Conservation (phyloP, 2,329 filamentous ascomycete species). For the Myriosclerotinia curreyana region DNA sequence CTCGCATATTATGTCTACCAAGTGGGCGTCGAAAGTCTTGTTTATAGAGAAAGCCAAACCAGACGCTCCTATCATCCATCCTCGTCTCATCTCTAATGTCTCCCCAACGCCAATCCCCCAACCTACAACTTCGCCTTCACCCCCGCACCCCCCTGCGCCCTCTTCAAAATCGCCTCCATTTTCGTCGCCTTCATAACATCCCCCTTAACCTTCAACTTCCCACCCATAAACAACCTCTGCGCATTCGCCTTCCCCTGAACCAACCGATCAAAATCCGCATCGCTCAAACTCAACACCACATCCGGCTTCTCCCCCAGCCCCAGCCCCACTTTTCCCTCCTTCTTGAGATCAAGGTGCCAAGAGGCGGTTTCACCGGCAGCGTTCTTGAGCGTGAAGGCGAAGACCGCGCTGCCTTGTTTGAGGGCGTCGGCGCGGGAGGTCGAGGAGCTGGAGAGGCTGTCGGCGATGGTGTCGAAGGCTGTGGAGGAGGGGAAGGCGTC, state of each 20-base stretch:
- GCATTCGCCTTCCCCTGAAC: slow-evolving; percentile 87
- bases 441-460: slow-evolving; percentile 64
- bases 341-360: slow-evolving; percentile 97
- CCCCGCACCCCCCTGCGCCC: background rate
- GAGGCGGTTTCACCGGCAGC: slow-evolving; percentile 70
- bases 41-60: too few species aligned
- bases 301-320: too few species aligned
- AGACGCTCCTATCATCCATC: too few species aligned
- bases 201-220: slow-evolving; percentile 97
- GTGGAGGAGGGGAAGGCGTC: slow-evolving; percentile 84
- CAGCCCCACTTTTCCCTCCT: too few species aligned
- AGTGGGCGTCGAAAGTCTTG: background rate
- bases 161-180: slow-evolving; percentile 56
- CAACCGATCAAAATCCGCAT: slow-evolving; percentile 82
- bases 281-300: too few species aligned
- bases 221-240: slow-evolving; percentile 90
- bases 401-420: slow-evolving; percentile 82
- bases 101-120: too few species aligned
- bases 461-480: slow-evolving; percentile 86
- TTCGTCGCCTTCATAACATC: slow-evolving; percentile 99
- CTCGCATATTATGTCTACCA: background rate
- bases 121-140: slow-evolving; percentile 22
- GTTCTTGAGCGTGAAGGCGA: slow-evolving; percentile 93
- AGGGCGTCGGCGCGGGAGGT: slow-evolving; percentile 81
- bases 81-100: background rate